Evolutionary conservation across 2,329 filamentous ascomycete genomes (phyloP).

Genomic region (Celoporthe dispersa): DNA sequence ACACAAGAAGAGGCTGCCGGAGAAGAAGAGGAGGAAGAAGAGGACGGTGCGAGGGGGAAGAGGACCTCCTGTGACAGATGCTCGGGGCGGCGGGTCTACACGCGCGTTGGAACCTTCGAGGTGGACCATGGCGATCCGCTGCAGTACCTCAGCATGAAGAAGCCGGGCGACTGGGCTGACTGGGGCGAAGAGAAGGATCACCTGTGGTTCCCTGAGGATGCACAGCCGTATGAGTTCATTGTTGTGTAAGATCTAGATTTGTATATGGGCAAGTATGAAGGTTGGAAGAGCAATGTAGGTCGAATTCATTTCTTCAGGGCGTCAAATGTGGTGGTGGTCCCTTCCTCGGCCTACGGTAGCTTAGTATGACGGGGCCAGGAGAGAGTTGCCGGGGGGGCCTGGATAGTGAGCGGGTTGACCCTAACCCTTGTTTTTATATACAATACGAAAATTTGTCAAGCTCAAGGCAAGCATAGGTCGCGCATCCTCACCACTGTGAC

Average conservation of each 20-base stretch:
- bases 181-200: slow-evolving; percentile 5
- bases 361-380: too few species aligned
- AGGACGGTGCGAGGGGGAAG: background rate
- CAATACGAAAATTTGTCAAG: background rate
- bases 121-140: slow-evolving; percentile 8
- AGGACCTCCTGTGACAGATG: slow-evolving; percentile 14
- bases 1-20: background rate
- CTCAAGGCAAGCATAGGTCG: too few species aligned
- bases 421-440: background rate
- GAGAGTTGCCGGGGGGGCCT: too few species aligned
- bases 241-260: slow-evolving; percentile 1
- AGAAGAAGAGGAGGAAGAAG: background rate
- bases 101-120: slow-evolving; percentile 12
- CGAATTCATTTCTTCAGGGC: too few species aligned
- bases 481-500: background rate
- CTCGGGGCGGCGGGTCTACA: background rate
- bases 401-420: too few species aligned
- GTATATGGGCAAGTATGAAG: too few species aligned
- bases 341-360: too few species aligned
- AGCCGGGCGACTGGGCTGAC: slow-evolving; percentile 17
- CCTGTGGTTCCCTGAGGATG: slow-evolving; percentile 14
- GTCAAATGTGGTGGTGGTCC: background rate
- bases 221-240: background rate
- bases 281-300: too few species aligned
- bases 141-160: background rate